A percentile compares a stretch with the other conserved stretches of the same genome.
These are phyloP conservation scores for Lachnellula subtilissima DNA, from an alignment of 2,329 filamentous ascomycete species.

Conservation along the genomic window DNA sequence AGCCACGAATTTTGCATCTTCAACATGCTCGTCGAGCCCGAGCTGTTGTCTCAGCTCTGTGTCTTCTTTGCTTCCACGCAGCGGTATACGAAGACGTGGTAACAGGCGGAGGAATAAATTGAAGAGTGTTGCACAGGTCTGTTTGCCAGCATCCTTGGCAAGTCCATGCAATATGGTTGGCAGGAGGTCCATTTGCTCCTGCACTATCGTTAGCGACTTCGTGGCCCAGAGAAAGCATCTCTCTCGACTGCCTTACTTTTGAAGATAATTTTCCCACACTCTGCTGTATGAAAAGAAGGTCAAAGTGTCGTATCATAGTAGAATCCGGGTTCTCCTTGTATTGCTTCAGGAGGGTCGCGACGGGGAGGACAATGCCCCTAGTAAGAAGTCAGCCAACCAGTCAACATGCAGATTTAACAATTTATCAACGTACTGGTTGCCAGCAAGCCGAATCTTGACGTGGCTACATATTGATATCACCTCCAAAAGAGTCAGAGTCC, in stretches of 20 bases:
- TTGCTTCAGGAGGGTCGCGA: constrained; percentile 78
- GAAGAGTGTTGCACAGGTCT: constrained; percentile 62
- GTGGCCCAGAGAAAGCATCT: background rate
- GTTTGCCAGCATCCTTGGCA: constrained; percentile 51
- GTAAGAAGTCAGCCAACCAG: constrained; percentile 6
- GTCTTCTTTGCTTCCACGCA: constrained; percentile 76
- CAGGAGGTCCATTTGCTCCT: constrained; percentile 68
- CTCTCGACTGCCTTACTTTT: constrained; percentile 32
- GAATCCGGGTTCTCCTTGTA: constrained; percentile 72
- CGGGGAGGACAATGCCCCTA: constrained; percentile 66
- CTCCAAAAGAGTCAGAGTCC: constrained; percentile 28
- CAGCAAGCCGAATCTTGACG: constrained; percentile 52
- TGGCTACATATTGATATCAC: constrained; percentile 68
- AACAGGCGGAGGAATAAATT: constrained; percentile 77
- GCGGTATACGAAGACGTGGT: constrained; percentile 65
- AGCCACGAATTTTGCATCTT: constrained; percentile 71
- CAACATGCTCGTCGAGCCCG: constrained; percentile 53
- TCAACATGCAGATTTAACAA: constrained; percentile 7
- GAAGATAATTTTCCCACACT: constrained; percentile 60
- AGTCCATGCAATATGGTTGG: constrained; percentile 66
- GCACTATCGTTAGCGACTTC: constrained; percentile 28
- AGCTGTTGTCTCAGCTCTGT: constrained; percentile 59
- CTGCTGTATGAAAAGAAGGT: constrained; percentile 84
- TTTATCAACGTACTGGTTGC: constrained; percentile 30
- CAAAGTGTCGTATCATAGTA: constrained; percentile 77